Conservation (phyloP, 2,329 filamentous ascomycete species). For the Penicillium oxalicum region DNA sequence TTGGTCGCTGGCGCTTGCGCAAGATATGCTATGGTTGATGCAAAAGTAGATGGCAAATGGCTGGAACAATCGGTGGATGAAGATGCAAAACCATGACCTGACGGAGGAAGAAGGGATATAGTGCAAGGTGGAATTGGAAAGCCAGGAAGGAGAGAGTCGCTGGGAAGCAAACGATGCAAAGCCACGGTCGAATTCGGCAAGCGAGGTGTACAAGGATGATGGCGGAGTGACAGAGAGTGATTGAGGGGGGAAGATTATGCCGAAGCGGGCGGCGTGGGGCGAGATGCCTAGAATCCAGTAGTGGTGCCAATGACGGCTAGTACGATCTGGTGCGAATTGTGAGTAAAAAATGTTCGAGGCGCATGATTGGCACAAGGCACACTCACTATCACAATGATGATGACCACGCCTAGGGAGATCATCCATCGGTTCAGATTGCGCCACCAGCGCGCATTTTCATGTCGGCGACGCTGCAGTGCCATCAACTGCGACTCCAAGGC, state of each 20-base stretch:
- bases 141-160: not conserved
- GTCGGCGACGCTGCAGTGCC: constrained; percentile 44
- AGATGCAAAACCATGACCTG: too few species aligned
- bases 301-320: constrained; percentile 31
- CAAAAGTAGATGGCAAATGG: too few species aligned
- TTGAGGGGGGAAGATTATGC: not conserved
- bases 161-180: not conserved
- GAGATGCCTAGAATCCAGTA: constrained; percentile 24
- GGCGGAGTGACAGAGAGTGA: not conserved
- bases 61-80: too few species aligned
- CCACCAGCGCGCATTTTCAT: constrained; percentile 60
- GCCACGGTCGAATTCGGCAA: too few species aligned
- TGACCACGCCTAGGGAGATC: constrained; percentile 51
- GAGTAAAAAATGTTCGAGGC: not conserved
- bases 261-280: not conserved
- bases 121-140: too few species aligned
- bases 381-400: constrained; percentile 52
- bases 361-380: not conserved
- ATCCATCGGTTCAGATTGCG: constrained; percentile 58
- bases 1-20: too few species aligned
- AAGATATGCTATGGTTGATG: too few species aligned
- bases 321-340: constrained; percentile 17
- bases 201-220: too few species aligned
- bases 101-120: too few species aligned
- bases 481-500: constrained; percentile 42